Base-by-base conservation (phyloP, 140 eudicot genomes). In the Senecio squalidus region DNA sequence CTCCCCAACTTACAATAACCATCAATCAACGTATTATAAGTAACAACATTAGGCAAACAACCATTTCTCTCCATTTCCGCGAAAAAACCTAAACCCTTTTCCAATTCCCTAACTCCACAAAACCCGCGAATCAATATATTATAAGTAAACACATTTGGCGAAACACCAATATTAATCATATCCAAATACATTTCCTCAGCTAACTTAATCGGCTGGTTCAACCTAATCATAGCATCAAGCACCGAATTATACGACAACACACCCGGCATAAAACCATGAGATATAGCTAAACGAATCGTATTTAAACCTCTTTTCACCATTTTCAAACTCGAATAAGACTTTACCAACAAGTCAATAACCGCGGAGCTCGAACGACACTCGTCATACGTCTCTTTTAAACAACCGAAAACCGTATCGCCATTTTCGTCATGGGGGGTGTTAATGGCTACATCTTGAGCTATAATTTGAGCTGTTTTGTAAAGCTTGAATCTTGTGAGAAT, bases 281-380 rank as follows among this genome's bases (percentile, higher is more conserved):
- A 46, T 49, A 61, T 73, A 3, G 96, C 93, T 43, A 84, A 80
- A 30, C 23, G 67, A n/a, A 92, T 73, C 1, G 83, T 70, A 47
- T 81, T 84, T 26, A 82, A 56, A 61, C 86, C 95, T 61, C 78
- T 76, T 58, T 84, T 86, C 29, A 88, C 76, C 70, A 83, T 49
- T 18, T 80, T 82, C 71, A 92, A 73, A 52, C 57, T 65, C 21
- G 89, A 79, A 46, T 84, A 84, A 3, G 84, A 67, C 55, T 88
- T 92, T 44, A 92, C 95, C 83, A 82, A 50, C 81, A 88, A 75
- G 73, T 92, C 98, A 9, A 92, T 77, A 6, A 92, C 95, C 0
- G 86, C 83, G 18, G 98, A 88, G 71, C 72, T 84, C 30, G 96
- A 92, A 57, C 58, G 68, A 60, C 84, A 84, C 8, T 18, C 67